These are phyloP conservation scores for Quercus cerris DNA, from an alignment of 306 rosid species.

Conservation along the genomic window DNA sequence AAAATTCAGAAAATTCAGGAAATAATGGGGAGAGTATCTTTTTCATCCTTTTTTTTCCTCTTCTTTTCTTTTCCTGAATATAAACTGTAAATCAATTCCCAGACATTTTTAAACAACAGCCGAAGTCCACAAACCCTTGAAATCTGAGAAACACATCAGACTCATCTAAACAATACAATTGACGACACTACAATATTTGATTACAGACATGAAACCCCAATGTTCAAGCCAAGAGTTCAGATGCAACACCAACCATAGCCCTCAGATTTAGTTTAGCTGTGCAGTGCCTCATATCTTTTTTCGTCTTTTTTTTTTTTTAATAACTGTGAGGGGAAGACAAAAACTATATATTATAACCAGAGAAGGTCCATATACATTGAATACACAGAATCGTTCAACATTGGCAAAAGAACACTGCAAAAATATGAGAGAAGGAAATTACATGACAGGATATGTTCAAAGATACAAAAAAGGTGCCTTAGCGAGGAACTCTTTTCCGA, in stretches of 20 bases:
- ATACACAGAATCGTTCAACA: background rate
- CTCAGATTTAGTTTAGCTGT: background rate
- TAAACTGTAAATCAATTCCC: constrained; percentile 10
- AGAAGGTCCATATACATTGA: background rate
- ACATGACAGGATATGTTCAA: constrained; percentile 26
- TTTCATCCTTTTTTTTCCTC: background rate
- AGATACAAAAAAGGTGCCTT: constrained; percentile 22
- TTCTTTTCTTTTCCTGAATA: constrained; percentile 16
- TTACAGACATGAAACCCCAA: constrained; percentile 3
- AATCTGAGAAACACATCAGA: constrained; percentile 24
- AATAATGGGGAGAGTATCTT: background rate
- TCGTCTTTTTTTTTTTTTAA: no score
- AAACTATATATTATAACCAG: background rate
- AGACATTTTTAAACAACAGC: constrained; percentile 17
- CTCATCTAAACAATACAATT: constrained; percentile 13
- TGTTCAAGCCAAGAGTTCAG: constrained; percentile 20
- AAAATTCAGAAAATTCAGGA: background rate
- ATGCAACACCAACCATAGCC: constrained; percentile 12
- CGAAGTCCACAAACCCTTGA: constrained; percentile 27
- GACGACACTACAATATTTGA: background rate
- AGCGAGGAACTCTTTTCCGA: constrained; percentile 87
- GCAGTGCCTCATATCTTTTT: background rate
- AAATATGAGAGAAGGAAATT: constrained; percentile 23
- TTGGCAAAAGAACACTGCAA: constrained; percentile 7
- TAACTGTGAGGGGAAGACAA: constrained; percentile 1